These are phyloP conservation scores for Xerocomellus chrysenteron DNA, from an alignment of 768 basidiomycete genomes.

Conservation along the genomic window DNA sequence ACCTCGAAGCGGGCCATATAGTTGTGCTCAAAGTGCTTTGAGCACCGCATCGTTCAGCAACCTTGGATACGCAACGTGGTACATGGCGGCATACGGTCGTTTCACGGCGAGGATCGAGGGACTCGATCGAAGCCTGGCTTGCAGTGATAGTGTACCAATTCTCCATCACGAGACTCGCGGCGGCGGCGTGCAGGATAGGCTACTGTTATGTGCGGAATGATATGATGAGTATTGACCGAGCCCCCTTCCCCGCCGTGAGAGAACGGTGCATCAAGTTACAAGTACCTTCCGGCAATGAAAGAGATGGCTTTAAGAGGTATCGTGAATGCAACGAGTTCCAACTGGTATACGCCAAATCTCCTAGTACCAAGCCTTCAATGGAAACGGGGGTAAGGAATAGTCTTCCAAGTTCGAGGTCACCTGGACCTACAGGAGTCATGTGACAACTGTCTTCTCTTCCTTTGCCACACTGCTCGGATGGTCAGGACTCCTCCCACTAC, in stretches of 20 bases:
- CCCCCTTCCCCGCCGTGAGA: slow-evolving; percentile 44
- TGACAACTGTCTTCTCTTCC: too few relatives aligned
- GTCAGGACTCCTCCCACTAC: too few relatives aligned
- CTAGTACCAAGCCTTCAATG: too few relatives aligned
- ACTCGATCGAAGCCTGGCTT: neutral
- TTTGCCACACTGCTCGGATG: too few relatives aligned
- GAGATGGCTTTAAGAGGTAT: too few relatives aligned
- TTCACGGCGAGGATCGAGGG: neutral
- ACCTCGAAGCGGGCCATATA: slow-evolving; percentile 58
- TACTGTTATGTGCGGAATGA: slow-evolving; percentile 65
- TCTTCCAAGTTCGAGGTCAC: too few relatives aligned
- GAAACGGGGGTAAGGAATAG: too few relatives aligned
- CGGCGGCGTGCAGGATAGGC: slow-evolving; percentile 53
- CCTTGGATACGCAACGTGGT: slow-evolving; percentile 47
- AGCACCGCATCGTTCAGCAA: slow-evolving; percentile 66
- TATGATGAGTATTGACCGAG: slow-evolving; percentile 49
- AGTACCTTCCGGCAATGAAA: slow-evolving; percentile 56
- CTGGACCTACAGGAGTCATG: too few relatives aligned
- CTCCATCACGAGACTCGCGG: slow-evolving; percentile 51
- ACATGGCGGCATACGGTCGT: slow-evolving; percentile 39
- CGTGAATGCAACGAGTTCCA: too few relatives aligned
- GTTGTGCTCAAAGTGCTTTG: slow-evolving; percentile 68
- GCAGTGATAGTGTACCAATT: slow-evolving; percentile 45
- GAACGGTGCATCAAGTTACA: slow-evolving; percentile 54
- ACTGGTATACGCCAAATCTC: too few relatives aligned